Conservation (phyloP, 2,329 filamentous ascomycete genomes). For the Lachnellula arida region DNA sequence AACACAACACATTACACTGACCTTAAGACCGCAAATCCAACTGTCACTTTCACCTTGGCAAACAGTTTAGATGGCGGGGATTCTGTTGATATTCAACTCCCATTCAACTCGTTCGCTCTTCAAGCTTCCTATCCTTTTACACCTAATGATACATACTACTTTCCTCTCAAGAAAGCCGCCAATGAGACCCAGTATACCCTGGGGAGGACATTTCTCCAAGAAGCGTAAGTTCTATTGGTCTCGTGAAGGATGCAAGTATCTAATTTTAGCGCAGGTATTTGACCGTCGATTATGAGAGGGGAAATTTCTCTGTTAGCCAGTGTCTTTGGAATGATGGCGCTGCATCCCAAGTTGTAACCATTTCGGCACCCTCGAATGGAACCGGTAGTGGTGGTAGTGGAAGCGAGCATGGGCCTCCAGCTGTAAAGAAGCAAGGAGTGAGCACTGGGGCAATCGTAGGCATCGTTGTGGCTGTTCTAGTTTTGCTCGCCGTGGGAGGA, state of each 20-base stretch:
- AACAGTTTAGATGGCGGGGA: slow-evolving; percentile 11
- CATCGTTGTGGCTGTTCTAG: slow-evolving; percentile 9
- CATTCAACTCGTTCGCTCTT: slow-evolving; percentile 27
- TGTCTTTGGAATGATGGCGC: slow-evolving; percentile 17
- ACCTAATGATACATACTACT: slow-evolving; percentile 43
- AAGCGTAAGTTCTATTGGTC: slow-evolving; percentile 25
- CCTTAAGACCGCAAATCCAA: slow-evolving; percentile 24
- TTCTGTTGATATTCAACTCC: slow-evolving; percentile 29
- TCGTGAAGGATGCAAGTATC: neutral
- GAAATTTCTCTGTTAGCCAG: slow-evolving; percentile 28
- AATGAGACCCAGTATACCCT: slow-evolving; percentile 35
- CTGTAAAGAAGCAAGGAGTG: slow-evolving; percentile 19
- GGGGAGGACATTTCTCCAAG: slow-evolving; percentile 37
- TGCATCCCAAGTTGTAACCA: slow-evolving; percentile 7
- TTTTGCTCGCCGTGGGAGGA: slow-evolving; percentile 3
- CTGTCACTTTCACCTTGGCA: slow-evolving; percentile 28
- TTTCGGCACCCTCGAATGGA: slow-evolving; percentile 10
- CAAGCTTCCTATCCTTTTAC: slow-evolving; percentile 17
- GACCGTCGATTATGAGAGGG: slow-evolving; percentile 27
- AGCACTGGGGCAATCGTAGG: slow-evolving; percentile 12
- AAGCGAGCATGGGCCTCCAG: neutral
- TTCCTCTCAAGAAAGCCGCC: slow-evolving; percentile 33
- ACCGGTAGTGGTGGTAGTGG: neutral
- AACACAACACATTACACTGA: slow-evolving; percentile 38
- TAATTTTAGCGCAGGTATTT: slow-evolving; percentile 19